Base-by-base conservation (phyloP, 306 rosid genomes). In the Hylodesmum podocarpum region DNA sequence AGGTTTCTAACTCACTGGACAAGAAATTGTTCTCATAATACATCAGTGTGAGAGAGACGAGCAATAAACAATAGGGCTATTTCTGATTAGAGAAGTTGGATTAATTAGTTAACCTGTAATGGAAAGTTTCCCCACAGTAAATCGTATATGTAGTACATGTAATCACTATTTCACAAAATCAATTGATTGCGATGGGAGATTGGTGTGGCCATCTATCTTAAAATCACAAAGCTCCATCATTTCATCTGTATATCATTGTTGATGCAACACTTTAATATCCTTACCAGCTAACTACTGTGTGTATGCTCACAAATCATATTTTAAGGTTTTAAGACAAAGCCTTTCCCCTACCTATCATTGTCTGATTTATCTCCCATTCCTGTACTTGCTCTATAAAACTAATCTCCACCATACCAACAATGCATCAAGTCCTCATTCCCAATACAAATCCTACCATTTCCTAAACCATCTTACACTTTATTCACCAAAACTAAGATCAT, bases 291-390 rank as follows among this genome's bases (percentile, higher is more conserved):
- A 1, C 68, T 19, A 10, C 8, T 28, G 10, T 1, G 46, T 33
- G 13, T 39, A n/a, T 18, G 84, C 33, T 79, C 51, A 53, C 22
- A 53, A 53, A 63, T 75, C 81, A 54, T 74, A 74, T 62, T 51
- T 3, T 15, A 31, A 68, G 55, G 70, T 3, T 31, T 4, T 25
- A n/a, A 2, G 54, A 76, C 79, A 24, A 65, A 64, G 1, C 63
- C 63, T 75, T 13, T 46, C 72, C 80, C 65, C 87, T 27, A 80
- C 64, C 61, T 77, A 49, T 80, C 82, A 66, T 18, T 40, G 41
- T 76, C n/a, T n/a, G n/a, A n/a, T n/a, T n/a, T n/a, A n/a, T n/a
- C 84, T 77, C 55, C 33, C 54, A 13, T 6, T 44, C 80, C 73
- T 63, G 11, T 39, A 33, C 2, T 8, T 62, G 1, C 46, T 62